Evolutionary conservation across 768 basidiomycete genomes (phyloP), one percentile per base, ranked within the genome.

Genomic region (Mycena alexandri): DNA sequence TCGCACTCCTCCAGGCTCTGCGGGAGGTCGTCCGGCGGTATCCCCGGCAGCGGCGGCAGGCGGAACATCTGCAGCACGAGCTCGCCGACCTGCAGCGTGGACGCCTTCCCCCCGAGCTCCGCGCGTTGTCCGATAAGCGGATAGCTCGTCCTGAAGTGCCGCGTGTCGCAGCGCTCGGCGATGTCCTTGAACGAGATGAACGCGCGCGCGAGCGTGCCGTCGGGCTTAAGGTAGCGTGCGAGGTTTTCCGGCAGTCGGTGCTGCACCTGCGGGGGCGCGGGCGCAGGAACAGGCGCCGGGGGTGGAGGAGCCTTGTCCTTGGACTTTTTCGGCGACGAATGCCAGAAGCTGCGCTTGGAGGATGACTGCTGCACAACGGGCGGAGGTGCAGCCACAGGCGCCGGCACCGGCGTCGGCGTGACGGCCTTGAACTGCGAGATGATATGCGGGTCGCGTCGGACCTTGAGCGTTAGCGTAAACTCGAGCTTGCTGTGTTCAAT

Each of bases 401-500:
- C 75, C 0, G 84, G 81, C 8, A 84, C 79, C 4, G 86, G 81
- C n/a, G 86, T 77, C 22, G 87, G 84, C 17, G 79, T 77, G 54
- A 90, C 81, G 4, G 88, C 85, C 71, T 92, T 92, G 77, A 91
- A 89, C 73, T 95, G 93, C 3, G 91, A 81, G 50, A 89, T 81
- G 71, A 98, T 91, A 72, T 98, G 95, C 34, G 93, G 88, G 76
- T 96, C 94, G 51, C 91, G 89, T 51, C 92, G 90, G 72, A 98
- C 83, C 75, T 95, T 96, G 72, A 99, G 79, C 1, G 91, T 93
- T 24, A 99, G 85, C 4, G 95, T 95, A 80, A 99, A 98, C 76
- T 98, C 95, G 61, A 98, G 89, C 77, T 98, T 98, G 81, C 88
- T 94, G 74, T 96, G 94, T 74, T 96, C 95, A 68, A 96, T 94